phyloP scores from a whole-genome alignment of 495 filamentous ascomycete species.

The Penicillium samsonianum region DNA sequence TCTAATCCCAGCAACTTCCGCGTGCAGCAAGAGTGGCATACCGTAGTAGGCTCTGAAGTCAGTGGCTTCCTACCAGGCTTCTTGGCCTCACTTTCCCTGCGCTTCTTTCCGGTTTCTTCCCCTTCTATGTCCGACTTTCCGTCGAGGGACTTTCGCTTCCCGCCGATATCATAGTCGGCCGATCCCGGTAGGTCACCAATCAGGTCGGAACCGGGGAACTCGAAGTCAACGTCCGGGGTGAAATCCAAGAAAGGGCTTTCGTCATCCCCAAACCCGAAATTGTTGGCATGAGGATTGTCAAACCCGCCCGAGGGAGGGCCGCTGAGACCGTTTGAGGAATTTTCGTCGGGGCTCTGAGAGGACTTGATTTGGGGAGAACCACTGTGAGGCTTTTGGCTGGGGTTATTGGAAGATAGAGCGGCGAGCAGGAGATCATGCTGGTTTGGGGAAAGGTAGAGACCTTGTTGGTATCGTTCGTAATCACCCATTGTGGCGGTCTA shows the following conservation, averaged over 20 bases:
- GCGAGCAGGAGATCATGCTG: constrained; percentile 88
- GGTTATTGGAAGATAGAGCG: constrained; percentile 78
- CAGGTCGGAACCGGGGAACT: constrained; percentile 62
- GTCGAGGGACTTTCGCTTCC: constrained; percentile 80
- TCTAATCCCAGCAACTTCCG: neutral
- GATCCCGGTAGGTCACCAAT: constrained; percentile 74
- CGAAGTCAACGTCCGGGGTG: constrained; percentile 71
- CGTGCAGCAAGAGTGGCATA: constrained; percentile 49
- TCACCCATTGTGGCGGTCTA: constrained; percentile 34
- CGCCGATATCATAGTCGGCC: constrained; percentile 53
- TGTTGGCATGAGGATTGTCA: constrained; percentile 47
- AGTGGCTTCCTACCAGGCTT: constrained; percentile 96
- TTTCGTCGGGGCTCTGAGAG: constrained; percentile 37
- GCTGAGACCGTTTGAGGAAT: constrained; percentile 37
- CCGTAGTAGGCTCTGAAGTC: constrained; percentile 92
- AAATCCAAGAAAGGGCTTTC: constrained; percentile 85
- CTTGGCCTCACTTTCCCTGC: constrained; percentile 81
- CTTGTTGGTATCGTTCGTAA: constrained; percentile 43
- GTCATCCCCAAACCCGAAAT: constrained; percentile 54
- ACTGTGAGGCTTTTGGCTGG: constrained; percentile 35
- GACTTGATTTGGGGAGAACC: constrained; percentile 32
- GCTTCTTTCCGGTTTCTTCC: constrained; percentile 71
- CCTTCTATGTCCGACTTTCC: constrained; percentile 68
- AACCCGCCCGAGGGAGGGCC: constrained; percentile 56
- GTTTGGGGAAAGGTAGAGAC: constrained; percentile 72